phyloP scores from a whole-genome alignment of 2,329 filamentous ascomycete species.

The Fusarium agapanthi region DNA sequence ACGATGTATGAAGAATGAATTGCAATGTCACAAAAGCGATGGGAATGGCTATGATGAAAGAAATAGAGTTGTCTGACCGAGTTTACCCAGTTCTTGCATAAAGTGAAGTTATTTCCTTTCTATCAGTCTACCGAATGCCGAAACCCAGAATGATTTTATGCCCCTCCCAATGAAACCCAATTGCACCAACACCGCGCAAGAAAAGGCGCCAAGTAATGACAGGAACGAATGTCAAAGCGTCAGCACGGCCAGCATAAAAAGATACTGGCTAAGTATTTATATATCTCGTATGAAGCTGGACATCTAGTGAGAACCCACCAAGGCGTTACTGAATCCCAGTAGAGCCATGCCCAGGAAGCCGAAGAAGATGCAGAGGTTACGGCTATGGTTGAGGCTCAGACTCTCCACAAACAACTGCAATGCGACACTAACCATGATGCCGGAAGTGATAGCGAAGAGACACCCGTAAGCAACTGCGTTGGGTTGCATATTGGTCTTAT shows the following conservation, averaged over 20 bases:
- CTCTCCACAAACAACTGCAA: constrained; percentile 90
- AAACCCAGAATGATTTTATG: constrained; percentile 6
- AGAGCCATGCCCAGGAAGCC: constrained; percentile 89
- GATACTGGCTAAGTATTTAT: neutral
- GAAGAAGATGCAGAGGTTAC: constrained; percentile 79
- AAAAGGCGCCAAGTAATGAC: neutral
- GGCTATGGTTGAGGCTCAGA: constrained; percentile 81
- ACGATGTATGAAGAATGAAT: constrained; percentile 23
- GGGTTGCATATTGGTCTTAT: constrained; percentile 58
- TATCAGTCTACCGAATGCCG: constrained; percentile 20
- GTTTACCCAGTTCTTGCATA: neutral
- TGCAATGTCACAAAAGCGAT: constrained; percentile 10
- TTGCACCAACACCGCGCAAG: constrained; percentile 28
- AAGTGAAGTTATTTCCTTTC: constrained; percentile 21
- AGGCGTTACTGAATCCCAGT: constrained; percentile 83
- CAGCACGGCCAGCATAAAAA: neutral
- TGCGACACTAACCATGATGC: constrained; percentile 95
- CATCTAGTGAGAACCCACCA: constrained; percentile 69
- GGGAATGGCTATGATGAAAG: neutral
- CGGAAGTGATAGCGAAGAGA: constrained; percentile 89
- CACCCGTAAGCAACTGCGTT: constrained; percentile 73
- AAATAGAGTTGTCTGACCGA: neutral
- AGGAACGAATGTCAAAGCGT: neutral
- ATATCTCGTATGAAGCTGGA: neutral
- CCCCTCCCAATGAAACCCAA: neutral